Percentiles rank a stretch among this genome's conserved stretches.
Evolutionary conservation across 305 asterid species (phyloP).

Genomic region (Fraxinus nigra): DNA sequence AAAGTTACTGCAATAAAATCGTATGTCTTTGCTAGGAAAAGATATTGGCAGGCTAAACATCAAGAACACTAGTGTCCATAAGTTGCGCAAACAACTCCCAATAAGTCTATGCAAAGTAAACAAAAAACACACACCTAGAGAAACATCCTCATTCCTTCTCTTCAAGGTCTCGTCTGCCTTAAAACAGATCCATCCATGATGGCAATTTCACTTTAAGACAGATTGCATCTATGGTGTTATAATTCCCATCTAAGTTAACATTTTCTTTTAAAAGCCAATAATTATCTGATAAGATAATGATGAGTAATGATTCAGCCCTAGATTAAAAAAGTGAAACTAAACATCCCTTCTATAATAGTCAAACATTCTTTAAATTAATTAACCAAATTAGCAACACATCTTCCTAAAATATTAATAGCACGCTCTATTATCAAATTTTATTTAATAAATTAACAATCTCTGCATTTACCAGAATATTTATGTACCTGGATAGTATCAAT

Average conservation of each 20-base stretch:
- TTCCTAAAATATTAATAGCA: background rate
- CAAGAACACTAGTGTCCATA: background rate
- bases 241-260: background rate
- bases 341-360: background rate
- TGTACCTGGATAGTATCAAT: background rate
- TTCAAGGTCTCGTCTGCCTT: slow-evolving; percentile 2
- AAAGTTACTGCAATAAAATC: background rate
- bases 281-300: background rate
- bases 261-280: background rate
- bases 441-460: background rate
- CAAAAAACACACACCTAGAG: background rate
- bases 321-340: background rate
- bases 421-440: background rate
- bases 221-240: background rate
- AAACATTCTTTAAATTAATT: background rate
- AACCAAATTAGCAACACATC: background rate
- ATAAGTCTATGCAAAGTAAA: background rate
- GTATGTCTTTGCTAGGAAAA: slow-evolving; percentile 4
- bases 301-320: background rate
- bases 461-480: background rate
- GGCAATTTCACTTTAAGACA: background rate
- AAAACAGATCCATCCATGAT: background rate
- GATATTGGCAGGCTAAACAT: background rate
- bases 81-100: background rate
- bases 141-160: slow-evolving; percentile 1